Evolutionary conservation across 2,329 filamentous ascomycete genomes (phyloP).

Genomic region (Fusarium odoratissimum): DNA sequence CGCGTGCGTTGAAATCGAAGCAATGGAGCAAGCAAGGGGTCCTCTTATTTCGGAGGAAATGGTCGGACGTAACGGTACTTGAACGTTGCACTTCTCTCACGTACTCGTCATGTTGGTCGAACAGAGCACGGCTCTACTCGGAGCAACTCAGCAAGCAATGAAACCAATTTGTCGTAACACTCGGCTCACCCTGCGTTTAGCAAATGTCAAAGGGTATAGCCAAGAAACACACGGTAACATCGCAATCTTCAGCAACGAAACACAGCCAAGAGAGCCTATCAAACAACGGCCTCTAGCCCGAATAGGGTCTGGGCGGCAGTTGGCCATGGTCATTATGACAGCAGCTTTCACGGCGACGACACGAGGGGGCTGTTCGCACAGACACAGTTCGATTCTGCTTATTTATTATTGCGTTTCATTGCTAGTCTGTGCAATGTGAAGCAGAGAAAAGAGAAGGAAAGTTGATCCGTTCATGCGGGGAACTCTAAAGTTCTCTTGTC

Average conservation of each 20-base stretch:
- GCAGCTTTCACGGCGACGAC: background rate
- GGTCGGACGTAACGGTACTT: conserved; percentile 1
- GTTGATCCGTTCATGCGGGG: conserved; percentile 15
- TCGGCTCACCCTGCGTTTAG: conserved; percentile 4
- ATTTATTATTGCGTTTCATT: conserved; percentile 11
- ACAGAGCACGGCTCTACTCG: conserved; percentile 2
- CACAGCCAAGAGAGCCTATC: conserved; percentile 24
- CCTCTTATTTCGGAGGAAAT: conserved; percentile 9
- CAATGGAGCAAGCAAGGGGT: conserved; percentile 17
- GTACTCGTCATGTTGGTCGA: conserved; percentile 3
- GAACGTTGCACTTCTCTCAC: background rate
- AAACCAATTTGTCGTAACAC: conserved; percentile 1
- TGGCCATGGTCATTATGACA: conserved; percentile 33
- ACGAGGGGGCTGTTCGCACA: conserved; percentile 23
- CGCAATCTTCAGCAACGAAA: conserved; percentile 25
- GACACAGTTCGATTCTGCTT: conserved; percentile 13
- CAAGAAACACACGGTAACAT: conserved; percentile 23
- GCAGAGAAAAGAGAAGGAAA: background rate
- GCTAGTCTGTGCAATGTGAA: background rate
- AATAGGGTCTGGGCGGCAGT: conserved; percentile 29
- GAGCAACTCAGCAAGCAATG: conserved; percentile 1
- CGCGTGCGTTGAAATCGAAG: conserved; percentile 29
- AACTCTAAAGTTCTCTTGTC: background rate
- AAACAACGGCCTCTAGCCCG: conserved; percentile 32
- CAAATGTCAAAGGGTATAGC: background rate